Percentiles rank a stretch among this genome's conserved stretches.
These are phyloP conservation scores for Hypseocharis bilobata DNA, from an alignment of 441 rosid species.

Conservation along the genomic window DNA sequence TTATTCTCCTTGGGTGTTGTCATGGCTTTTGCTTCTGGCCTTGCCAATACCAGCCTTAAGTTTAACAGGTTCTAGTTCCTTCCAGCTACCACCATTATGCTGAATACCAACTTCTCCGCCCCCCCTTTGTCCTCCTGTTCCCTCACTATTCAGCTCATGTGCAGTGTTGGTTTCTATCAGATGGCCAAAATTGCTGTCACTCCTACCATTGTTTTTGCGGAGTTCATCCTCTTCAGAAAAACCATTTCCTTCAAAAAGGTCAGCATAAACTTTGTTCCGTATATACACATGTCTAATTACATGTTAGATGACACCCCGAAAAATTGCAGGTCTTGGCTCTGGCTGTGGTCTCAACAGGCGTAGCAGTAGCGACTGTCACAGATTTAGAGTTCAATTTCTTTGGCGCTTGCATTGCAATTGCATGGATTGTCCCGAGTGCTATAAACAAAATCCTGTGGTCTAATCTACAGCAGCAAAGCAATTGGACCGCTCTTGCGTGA, in stretches of 20 bases:
- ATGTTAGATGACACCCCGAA: too few relatives aligned
- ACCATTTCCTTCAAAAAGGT: slow-evolving; percentile 20
- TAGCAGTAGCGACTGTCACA: slow-evolving; percentile 26
- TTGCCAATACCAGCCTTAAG: slow-evolving; percentile 27
- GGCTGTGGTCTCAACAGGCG: slow-evolving; percentile 22
- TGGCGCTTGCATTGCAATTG: slow-evolving; percentile 22
- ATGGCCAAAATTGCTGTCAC: slow-evolving; percentile 31
- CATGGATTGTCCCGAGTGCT: slow-evolving; percentile 27
- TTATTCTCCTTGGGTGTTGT: slow-evolving; percentile 21
- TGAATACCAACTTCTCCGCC: neutral
- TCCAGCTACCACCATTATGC: too few relatives aligned
- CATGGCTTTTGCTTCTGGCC: slow-evolving; percentile 29
- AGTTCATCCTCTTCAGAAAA: slow-evolving; percentile 21
- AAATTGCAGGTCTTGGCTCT: slow-evolving; percentile 21
- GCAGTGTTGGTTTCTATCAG: slow-evolving; percentile 28
- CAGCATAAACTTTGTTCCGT: neutral
- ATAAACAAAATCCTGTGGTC: slow-evolving; percentile 29
- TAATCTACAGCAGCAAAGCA: slow-evolving; percentile 25
- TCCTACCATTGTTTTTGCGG: slow-evolving; percentile 24
- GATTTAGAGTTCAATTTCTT: slow-evolving; percentile 25
- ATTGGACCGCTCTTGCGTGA: slow-evolving; percentile 27
- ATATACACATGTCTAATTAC: too few relatives aligned
- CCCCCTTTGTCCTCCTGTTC: neutral
- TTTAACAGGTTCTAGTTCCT: slow-evolving; percentile 28
- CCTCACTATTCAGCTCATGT: neutral